These are phyloP conservation scores for Castanea mollissima DNA, from an alignment of 306 rosid genomes.

Conservation along the genomic window DNA sequence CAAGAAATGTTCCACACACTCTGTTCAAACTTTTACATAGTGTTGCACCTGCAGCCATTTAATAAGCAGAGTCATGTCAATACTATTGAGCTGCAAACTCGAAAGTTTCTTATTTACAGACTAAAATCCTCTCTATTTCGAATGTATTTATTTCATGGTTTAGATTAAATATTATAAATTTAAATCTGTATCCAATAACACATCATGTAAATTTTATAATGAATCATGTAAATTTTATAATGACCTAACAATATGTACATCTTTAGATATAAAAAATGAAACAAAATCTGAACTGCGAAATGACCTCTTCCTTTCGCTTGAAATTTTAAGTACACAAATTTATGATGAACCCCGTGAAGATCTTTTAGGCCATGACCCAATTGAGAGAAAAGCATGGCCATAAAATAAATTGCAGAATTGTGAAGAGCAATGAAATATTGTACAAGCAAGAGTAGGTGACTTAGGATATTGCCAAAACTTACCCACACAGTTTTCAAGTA, in stretches of 20 bases:
- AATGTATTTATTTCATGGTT: too few relatives aligned
- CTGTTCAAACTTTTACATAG: constrained; percentile 62
- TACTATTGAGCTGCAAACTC: neutral
- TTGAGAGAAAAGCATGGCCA: neutral
- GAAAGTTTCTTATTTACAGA: neutral
- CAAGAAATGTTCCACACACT: constrained; percentile 65
- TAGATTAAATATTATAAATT: too few relatives aligned
- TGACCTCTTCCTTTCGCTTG: neutral
- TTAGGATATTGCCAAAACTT: neutral
- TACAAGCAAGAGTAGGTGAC: too few relatives aligned
- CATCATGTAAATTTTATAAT: too few relatives aligned
- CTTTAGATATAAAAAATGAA: too few relatives aligned
- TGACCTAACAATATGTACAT: too few relatives aligned
- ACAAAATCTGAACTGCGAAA: too few relatives aligned
- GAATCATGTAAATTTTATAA: too few relatives aligned
- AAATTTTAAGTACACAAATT: neutral
- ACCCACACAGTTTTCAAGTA: constrained; percentile 68
- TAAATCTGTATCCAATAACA: too few relatives aligned
- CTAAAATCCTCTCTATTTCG: too few relatives aligned
- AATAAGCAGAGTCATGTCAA: neutral
- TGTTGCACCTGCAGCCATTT: constrained; percentile 66
- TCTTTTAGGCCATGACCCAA: neutral
- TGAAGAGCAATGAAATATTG: too few relatives aligned
- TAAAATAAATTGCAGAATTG: too few relatives aligned
- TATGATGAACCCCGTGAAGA: neutral